phyloP scores from a whole-genome alignment of 257 asterid genomes.

The Fraxinus anomala region DNA sequence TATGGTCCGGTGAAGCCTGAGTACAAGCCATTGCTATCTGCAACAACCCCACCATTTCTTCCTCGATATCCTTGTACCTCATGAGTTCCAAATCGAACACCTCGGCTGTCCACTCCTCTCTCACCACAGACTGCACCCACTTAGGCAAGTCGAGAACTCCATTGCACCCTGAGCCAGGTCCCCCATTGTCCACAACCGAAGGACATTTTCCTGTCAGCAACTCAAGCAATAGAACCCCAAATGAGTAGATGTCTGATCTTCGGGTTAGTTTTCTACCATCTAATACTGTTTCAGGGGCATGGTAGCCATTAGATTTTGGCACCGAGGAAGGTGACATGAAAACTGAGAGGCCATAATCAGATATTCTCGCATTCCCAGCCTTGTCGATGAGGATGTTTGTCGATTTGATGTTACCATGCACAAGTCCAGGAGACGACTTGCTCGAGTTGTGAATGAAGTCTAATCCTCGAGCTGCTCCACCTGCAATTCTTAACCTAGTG shows the following conservation, averaged over 20 bases:
- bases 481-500: constrained; percentile 68
- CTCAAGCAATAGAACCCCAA: constrained; percentile 85
- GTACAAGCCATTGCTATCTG: constrained; percentile 86
- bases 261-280: constrained; percentile 67
- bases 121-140: constrained; percentile 97
- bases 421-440: constrained; percentile 64
- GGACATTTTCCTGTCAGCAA: constrained; percentile 89
- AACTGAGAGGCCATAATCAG: constrained; percentile 78
- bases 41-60: constrained; percentile 92
- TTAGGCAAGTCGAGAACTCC: constrained; percentile 79
- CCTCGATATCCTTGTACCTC: constrained; percentile 92
- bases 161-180: constrained; percentile 48
- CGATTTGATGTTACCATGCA: constrained; percentile 90
- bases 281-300: constrained; percentile 69
- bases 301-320: constrained; percentile 72
- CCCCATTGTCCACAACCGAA: constrained; percentile 46
- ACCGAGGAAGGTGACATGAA: constrained; percentile 52
- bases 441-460: constrained; percentile 70
- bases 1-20: constrained; percentile 60
- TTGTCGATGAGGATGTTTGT: constrained; percentile 79
- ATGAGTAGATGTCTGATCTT: constrained; percentile 76
- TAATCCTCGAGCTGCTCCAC: constrained; percentile 83
- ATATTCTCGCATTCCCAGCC: constrained; percentile 57
- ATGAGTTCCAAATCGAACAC: constrained; percentile 95
- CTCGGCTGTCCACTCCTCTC: constrained; percentile 99